Evolutionary conservation across 306 rosid species (phyloP), one percentile per base, ranked within the genome.

Genomic region (Vigna reflexopilosa): DNA sequence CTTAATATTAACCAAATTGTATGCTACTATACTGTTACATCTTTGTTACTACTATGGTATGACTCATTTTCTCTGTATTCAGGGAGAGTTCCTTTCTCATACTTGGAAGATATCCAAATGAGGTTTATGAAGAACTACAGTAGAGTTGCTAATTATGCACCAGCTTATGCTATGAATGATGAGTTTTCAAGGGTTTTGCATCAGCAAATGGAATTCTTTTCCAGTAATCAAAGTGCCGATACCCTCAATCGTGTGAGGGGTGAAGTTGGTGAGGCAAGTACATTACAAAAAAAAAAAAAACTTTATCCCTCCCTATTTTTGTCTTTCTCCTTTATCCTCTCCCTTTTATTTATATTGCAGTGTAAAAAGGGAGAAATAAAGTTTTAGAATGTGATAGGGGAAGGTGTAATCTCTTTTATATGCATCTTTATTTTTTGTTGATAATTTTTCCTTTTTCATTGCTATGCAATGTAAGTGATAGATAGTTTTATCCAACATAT

Each of bases 161-260:
- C 97, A 49, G 99, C 99, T 32, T 96, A 96, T 89, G 96, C 99
- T 40, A 96, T 96, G 99, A 96, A 96, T 59, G 99, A 96, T 36
- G 99, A 96, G 70, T 96, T 96, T 82, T 96, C 99, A 49, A 90
- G 99, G 84, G 99, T 96, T 61, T 81, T 96, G 80, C 99, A 96
- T 83, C 99, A 93, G 74, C 99, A 93, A 81, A 96, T 96, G 99
- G 99, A 96, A 81, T 96, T 88, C 49, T 96, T 91, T 83, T 96
- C 98, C 51, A 88, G 98, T 68, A 91, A 85, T 85, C 84, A 96
- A 9, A 88, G 86, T 70, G 93, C 86, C 2, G 99, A 96, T 87
- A 87, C 99, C 36, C 98, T 93, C 77, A 96, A 65, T 75, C 97
- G 98, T 51, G 94, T 93, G 71, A 88, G 97, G 84, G 89, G 97